Evolutionary conservation across 2,329 filamentous ascomycete species (phyloP).

Genomic region (Stenocarpella maydis): DNA sequence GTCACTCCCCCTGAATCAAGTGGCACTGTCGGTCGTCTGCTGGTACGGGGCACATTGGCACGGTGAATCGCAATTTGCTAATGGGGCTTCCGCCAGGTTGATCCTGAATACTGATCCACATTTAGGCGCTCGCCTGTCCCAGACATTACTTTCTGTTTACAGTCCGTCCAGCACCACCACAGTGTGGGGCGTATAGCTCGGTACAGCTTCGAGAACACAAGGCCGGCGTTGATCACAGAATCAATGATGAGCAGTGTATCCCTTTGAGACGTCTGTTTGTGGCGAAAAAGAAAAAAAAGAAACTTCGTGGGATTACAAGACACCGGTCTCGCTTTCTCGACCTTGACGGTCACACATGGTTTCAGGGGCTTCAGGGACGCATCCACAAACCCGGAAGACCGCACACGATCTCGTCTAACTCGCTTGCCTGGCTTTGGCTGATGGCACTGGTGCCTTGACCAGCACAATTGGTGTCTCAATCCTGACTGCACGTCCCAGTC

Average conservation of each 20-base stretch:
- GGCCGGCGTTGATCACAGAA: neutral
- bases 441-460: neutral
- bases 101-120: conserved; percentile 25
- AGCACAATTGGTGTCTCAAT: neutral
- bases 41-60: conserved; percentile 18
- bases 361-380: neutral
- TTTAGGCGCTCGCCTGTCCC: neutral
- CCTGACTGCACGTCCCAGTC: neutral
- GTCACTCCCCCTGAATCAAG: conserved; percentile 17
- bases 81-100: conserved; percentile 10
- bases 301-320: neutral
- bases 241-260: neutral
- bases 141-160: neutral
- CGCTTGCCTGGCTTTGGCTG: conserved; percentile 4
- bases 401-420: conserved; percentile 11
- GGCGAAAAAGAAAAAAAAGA: neutral
- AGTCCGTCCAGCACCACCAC: neutral
- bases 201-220: neutral
- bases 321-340: neutral
- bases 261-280: neutral
- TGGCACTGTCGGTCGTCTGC: neutral
- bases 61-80: conserved; percentile 28
- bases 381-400: neutral
- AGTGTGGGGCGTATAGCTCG: neutral
- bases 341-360: conserved; percentile 8